phyloP scores from a whole-genome alignment of 2,329 filamentous ascomycete genomes.

The Sclerotinia borealis region DNA sequence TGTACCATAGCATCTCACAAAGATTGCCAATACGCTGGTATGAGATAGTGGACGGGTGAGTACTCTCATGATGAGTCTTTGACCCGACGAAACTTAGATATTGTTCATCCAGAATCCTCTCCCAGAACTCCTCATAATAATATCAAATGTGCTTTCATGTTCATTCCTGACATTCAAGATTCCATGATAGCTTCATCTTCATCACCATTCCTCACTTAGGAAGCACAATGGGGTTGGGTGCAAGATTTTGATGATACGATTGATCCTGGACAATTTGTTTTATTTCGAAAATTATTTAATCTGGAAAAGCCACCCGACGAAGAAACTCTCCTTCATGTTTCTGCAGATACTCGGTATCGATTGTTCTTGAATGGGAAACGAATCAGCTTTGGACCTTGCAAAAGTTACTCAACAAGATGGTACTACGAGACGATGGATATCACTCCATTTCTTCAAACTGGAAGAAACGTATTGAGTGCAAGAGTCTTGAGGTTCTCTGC shows the following conservation, averaged over 20 bases:
- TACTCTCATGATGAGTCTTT: no score
- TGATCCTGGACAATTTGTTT: not conserved
- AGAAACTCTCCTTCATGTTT: not conserved
- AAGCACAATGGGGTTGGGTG: not conserved
- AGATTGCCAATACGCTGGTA: slow-evolving; percentile 1
- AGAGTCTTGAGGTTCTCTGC: not conserved
- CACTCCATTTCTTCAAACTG: not conserved
- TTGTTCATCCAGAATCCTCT: no score
- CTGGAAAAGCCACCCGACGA: not conserved
- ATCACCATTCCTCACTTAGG: not conserved
- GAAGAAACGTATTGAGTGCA: not conserved
- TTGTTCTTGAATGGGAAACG: slow-evolving; percentile 1
- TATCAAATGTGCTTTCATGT: no score
- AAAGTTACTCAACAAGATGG: not conserved
- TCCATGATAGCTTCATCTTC: not conserved
- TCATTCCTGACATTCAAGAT: not conserved
- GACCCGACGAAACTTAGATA: no score
- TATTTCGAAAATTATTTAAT: not conserved
- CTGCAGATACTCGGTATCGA: not conserved
- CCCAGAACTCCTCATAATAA: no score
- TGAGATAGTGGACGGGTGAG: no score
- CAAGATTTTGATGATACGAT: not conserved
- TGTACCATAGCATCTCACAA: slow-evolving; percentile 1
- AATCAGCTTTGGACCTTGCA: slow-evolving; percentile 5
- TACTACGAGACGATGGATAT: slow-evolving; percentile 2